Base-by-base conservation (phyloP, 208 protist genomes). In the Balamuthia mandrillaris region DNA sequence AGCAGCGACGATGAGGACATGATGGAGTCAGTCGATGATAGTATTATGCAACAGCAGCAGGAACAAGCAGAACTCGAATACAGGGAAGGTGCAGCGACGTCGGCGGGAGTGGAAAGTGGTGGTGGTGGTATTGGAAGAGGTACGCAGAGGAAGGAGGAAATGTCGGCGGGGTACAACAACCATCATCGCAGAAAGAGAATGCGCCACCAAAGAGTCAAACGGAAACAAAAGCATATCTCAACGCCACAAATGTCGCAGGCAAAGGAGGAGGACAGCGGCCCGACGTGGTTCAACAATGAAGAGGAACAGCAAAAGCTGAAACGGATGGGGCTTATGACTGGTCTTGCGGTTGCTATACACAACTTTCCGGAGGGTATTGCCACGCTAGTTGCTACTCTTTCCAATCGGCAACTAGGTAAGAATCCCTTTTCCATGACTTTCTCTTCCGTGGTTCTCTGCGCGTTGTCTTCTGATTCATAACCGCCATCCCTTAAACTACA, bases 301-400 rank as follows among this genome's bases (percentile, higher is more conserved):
- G 70, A 1, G 29, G 39, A n/a, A 42, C 72, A 81, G 72, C 29
- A 81, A 81, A n/a, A n/a, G n/a, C 49, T 56, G 21, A 56, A 56
- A n/a, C 21, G n/a, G 37, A 88, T 89, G 87, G 88, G 84, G 9
- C n/a, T 91, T 9, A 66, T 91, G 35, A 90, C 89, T n/a, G 87
- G 63, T 16, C 44, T 88, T 21, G 87, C 87, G 29, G 84, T 91
- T 9, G 68, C 31, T 39, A 39, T 91, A 16, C 89, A 91, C 75
- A 91, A 91, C 42, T 89, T 91, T 24, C 89, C 89, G 1, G 89
- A 88, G 60, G 89, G 89, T 61, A 51, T 92, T 37, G 87, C 87
- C 3, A 92, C 89, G 21, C 90, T 92, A 29, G 66, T 90, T 1
- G 85, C 89, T 16, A 84, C 86, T 5, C 58, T 91, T 6, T 56